phyloP scores from a whole-genome alignment of 2,329 filamentous ascomycete species.

The Trichoderma sp. region DNA sequence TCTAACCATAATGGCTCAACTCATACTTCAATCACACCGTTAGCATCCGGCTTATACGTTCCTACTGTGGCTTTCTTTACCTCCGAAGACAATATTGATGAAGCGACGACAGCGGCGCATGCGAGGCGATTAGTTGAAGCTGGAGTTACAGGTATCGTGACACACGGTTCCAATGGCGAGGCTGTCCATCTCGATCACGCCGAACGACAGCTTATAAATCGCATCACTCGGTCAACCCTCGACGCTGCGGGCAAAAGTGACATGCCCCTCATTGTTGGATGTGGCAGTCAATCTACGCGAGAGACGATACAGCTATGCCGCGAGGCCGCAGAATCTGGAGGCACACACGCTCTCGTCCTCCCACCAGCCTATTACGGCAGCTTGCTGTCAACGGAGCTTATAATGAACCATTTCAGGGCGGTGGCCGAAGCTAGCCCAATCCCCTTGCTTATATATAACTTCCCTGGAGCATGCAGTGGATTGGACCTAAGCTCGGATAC shows the following conservation, averaged over 20 bases:
- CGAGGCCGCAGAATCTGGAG: constrained; percentile 66
- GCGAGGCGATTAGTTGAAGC: constrained; percentile 64
- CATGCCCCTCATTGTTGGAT: constrained; percentile 70
- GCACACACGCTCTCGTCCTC: constrained; percentile 68
- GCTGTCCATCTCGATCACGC: constrained; percentile 69
- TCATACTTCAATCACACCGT: not conserved
- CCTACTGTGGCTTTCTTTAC: constrained; percentile 68
- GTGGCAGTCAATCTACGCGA: constrained; percentile 67
- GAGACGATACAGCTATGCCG: constrained; percentile 68
- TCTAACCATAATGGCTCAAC: constrained; percentile 12
- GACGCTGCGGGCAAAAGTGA: constrained; percentile 57
- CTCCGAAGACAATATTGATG: constrained; percentile 57
- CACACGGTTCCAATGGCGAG: constrained; percentile 75
- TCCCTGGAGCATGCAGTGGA: constrained; percentile 60
- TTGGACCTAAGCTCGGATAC: constrained; percentile 62
- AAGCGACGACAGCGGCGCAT: constrained; percentile 54
- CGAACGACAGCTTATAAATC: constrained; percentile 67
- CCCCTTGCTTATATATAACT: constrained; percentile 67
- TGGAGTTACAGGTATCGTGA: constrained; percentile 68
- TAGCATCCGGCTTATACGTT: constrained; percentile 57
- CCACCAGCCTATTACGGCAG: constrained; percentile 71
- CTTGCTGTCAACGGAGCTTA: constrained; percentile 59
- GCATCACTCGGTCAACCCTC: constrained; percentile 63
- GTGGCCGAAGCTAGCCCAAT: constrained; percentile 63
- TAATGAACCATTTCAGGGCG: constrained; percentile 64